Conservation (phyloP, 2,329 filamentous ascomycete species). For the Ascochyta rabiei region DNA sequence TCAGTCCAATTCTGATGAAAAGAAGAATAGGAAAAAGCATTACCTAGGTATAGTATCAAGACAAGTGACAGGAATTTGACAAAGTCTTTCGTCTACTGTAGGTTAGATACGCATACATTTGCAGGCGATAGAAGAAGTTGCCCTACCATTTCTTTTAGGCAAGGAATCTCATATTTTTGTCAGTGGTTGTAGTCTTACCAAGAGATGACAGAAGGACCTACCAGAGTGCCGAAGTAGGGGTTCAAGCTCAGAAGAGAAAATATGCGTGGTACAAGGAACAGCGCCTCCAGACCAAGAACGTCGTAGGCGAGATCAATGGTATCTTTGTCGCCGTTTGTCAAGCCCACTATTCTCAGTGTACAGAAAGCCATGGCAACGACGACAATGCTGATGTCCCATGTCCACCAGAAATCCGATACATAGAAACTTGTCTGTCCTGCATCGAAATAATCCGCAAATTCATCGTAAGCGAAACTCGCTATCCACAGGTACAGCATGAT, state of each 20-base stretch:
- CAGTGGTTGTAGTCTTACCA: neutral
- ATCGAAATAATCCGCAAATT: conserved; percentile 73
- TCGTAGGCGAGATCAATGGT: conserved; percentile 85
- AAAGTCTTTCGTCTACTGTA: conserved; percentile 75
- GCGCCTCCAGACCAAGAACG: conserved; percentile 83
- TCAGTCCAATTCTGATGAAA: neutral
- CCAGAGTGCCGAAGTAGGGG: conserved; percentile 84
- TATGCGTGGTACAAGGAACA: conserved; percentile 86
- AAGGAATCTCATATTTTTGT: conserved; percentile 68
- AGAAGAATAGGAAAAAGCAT: neutral
- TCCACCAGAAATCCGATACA: conserved; percentile 46
- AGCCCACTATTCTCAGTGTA: conserved; percentile 68
- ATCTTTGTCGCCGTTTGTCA: conserved; percentile 63
- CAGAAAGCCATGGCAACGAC: conserved; percentile 74
- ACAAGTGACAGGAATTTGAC: conserved; percentile 81
- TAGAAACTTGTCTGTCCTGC: conserved; percentile 77
- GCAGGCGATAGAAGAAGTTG: neutral
- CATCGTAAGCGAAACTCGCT: conserved; percentile 85
- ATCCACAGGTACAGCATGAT: conserved; percentile 83
- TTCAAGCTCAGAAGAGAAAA: conserved; percentile 86
- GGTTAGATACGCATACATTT: conserved; percentile 10
- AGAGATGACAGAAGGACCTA: conserved; percentile 35
- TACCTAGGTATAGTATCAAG: conserved; percentile 78
- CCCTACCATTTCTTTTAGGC: conserved; percentile 83
- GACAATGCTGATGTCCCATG: conserved; percentile 63